Evolutionary conservation across 2,329 filamentous ascomycete genomes (phyloP), one percentile per base, ranked within the genome.

Genomic region (Dactylellina sp.): DNA sequence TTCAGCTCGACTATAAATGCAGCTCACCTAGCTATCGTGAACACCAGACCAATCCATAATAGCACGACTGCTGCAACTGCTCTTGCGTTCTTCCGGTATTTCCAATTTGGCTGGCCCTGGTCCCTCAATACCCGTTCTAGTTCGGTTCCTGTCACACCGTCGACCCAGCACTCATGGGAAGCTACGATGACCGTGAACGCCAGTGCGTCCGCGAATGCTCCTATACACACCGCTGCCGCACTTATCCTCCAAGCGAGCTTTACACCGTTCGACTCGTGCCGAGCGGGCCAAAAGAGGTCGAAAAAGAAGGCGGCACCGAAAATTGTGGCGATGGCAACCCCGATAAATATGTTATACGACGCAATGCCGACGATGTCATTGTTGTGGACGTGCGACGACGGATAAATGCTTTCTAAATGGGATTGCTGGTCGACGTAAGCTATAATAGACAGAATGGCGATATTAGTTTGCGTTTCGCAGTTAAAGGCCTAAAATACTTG

Each of bases 261-360:
- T 2, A 87, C 85, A 18, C 81, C 78, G 18, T 75, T 78, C 2
- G 81, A 83, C 74, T 88, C 86, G 7, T 81, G 78, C 52, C 86
- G 82, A 57, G 86, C 85, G 0, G 86, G 86, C 85, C 85, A 88
- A 80, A 87, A 87, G 2, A 88, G 83, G 77, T 88, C 86, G 79
- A 88, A 87, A 81, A 88, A 87, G 81, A 88, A 88, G 0, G 83
- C 86, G 0, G 84, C 83, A 20, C 86, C 86, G 76, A 88, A 88
- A 76, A 88, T 84, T 49, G 83, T 85, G 12, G 86, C 86, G 7
- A 87, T 84, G 16, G 83, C 85, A 32, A 88, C 81, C 18, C 86
- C 86, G 6, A 85, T 83, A 75, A 86, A 87, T 77, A 88, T 86
- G 77, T 88, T 87, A 81, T 84, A 88, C 1, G 84, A 84, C 0